Evolutionary conservation across 164 flowering plant genomes (phyloP), one percentile per base, ranked within the genome.

Genomic region (Dillenia suffruticosa): DNA sequence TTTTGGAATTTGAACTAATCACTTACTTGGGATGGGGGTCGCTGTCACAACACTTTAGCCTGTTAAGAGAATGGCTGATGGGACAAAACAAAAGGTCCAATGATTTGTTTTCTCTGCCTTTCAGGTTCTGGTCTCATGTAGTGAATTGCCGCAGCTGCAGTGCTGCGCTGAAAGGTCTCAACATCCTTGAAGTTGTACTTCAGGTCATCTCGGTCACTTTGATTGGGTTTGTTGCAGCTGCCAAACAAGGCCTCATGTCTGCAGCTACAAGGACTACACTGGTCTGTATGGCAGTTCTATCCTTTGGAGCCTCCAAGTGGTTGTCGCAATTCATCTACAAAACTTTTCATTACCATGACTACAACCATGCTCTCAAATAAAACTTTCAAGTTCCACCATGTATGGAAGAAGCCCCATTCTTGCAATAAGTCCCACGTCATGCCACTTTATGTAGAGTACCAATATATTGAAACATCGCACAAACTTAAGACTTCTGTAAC

Each of bases 71-170:
- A 32, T 32, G 40, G 7, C 40, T 32, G 40, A 32, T 32, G 40
- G 40, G 40, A 32, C 40, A 32, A 32, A 32, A 5, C 7, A 32
- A 32, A 32, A 32, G 40, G 40, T 32, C 40, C 40, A 32, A 5
- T 32, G 40, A 32, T 32, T 32, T 32, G 7, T 5, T 32, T 32
- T 32, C 40, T 7, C 40, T 32, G 40, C 40, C 40, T 70, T 68
- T 26, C 87, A 86, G 96, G 83, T 92, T 86, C 76, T 74, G 88
- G 93, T 73, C 87, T 46, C 96, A 92, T 67, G 88, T 84, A 26
- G 93, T 84, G 78, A 84, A 82, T 77, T 93, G 98, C 71, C 65
- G 76, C 57, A 93, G 97, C 67, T 93, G 98, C 72, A 80, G 67
- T 45, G 64, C 58, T 19, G 97, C 97, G 19, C 24, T 76, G 24